phyloP scores from a whole-genome alignment of 345 rosid genomes.

The Carallia brachiata region DNA sequence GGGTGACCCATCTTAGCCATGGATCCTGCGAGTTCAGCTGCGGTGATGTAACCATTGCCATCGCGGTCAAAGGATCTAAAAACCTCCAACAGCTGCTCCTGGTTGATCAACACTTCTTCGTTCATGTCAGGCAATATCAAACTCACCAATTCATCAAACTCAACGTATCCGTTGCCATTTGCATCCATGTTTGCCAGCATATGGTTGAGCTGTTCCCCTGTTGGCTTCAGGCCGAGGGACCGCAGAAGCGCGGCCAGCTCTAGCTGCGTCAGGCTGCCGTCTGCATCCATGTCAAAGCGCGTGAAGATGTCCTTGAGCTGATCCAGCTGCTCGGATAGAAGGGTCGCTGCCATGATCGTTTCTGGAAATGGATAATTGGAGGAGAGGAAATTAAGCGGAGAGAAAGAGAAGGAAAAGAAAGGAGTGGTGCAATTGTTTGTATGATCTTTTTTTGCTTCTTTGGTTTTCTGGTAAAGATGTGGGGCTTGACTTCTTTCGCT shows the following conservation, averaged over 20 bases:
- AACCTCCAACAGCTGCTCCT: slow-evolving; percentile 60
- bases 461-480: slow-evolving; percentile 17
- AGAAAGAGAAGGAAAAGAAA: too few relatives aligned
- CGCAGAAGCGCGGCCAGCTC: slow-evolving; percentile 92
- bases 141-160: slow-evolving; percentile 72
- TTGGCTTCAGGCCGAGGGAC: slow-evolving; percentile 78
- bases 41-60: slow-evolving; percentile 66
- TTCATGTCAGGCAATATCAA: slow-evolving; percentile 68
- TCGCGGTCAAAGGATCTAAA: slow-evolving; percentile 66
- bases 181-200: slow-evolving; percentile 65
- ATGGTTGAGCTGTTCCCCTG: slow-evolving; percentile 67
- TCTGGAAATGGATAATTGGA: slow-evolving; percentile 19
- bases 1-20: slow-evolving; percentile 88
- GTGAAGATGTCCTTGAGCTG: slow-evolving; percentile 82
- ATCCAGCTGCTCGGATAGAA: slow-evolving; percentile 52
- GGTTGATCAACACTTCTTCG: slow-evolving; percentile 57
- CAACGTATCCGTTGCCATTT: slow-evolving; percentile 76
- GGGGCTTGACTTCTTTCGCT: not conserved
- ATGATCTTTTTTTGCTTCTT: not conserved
- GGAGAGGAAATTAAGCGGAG: not conserved
- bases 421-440: not conserved
- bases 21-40: slow-evolving; percentile 72
- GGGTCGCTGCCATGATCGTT: slow-evolving; percentile 23
- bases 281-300: slow-evolving; percentile 86
- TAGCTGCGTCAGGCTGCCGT: slow-evolving; percentile 77